phyloP scores from a whole-genome alignment of 768 basidiomycete genomes.

The Russula sp. region DNA sequence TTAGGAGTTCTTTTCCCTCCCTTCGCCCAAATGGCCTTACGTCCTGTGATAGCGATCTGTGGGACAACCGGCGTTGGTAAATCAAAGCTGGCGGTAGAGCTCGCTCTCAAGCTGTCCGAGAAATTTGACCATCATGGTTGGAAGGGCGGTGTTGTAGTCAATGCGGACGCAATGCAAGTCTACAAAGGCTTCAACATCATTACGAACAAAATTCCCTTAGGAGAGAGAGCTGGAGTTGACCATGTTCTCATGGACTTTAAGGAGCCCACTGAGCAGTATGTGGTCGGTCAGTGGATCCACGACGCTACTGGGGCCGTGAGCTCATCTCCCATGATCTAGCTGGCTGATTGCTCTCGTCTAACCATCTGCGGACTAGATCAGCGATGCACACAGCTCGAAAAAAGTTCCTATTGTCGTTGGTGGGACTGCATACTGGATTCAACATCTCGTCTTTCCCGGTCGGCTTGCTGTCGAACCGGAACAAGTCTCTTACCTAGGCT shows the following conservation, averaged over 20 bases:
- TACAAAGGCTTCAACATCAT: conserved; percentile 88
- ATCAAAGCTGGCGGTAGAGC: conserved; percentile 82
- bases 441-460: conserved; percentile 88
- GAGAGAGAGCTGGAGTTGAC: conserved; percentile 72
- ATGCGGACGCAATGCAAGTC: conserved; percentile 97
- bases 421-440: conserved; percentile 96
- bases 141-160: conserved; percentile 71
- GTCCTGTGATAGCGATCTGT: conserved; percentile 75
- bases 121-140: conserved; percentile 34
- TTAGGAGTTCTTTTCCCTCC: not conserved
- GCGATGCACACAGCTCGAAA: conserved; percentile 53
- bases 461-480: conserved; percentile 39
- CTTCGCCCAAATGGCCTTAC: conserved; percentile 33
- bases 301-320: conserved; percentile 74
- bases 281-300: conserved; percentile 80
- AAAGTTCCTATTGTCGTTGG: conserved; percentile 87
- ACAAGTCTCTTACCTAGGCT: not conserved
- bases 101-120: conserved; percentile 56
- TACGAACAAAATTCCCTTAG: conserved; percentile 82
- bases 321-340: conserved; percentile 17
- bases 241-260: conserved; percentile 90
- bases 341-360: not conserved
- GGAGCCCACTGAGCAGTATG: conserved; percentile 78
- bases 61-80: conserved; percentile 97
- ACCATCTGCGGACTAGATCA: conserved; percentile 44